Evolutionary conservation across 2,329 filamentous ascomycete species (phyloP).

Genomic region (Cytospora piceae): DNA sequence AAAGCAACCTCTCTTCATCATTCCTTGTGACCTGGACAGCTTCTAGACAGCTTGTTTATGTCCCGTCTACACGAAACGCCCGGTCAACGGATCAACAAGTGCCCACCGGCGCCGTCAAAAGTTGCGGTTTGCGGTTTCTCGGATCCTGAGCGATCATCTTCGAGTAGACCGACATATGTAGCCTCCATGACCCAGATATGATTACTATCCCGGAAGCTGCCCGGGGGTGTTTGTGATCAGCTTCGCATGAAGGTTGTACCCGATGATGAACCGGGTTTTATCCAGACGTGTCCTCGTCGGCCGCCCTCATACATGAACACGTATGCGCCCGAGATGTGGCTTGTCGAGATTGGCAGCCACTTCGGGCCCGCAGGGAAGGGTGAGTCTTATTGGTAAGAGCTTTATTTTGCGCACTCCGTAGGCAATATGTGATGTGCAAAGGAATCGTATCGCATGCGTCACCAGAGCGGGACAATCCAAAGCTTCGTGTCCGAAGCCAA

Average conservation of each 20-base stretch:
- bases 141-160: background rate
- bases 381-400: background rate
- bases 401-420: background rate
- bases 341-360: background rate
- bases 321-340: background rate
- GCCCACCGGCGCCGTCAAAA: too few species aligned
- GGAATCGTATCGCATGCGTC: too few species aligned
- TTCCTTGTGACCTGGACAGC: background rate
- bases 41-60: background rate
- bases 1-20: too few species aligned
- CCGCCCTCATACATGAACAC: too few species aligned
- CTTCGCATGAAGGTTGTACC: background rate
- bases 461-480: background rate
- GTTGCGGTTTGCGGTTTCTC: background rate
- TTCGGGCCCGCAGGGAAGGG: background rate
- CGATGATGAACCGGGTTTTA: background rate
- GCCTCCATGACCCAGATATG: background rate
- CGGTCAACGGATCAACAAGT: background rate
- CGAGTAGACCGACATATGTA: background rate
- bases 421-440: background rate
- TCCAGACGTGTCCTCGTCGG: background rate
- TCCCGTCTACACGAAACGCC: too few species aligned
- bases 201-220: background rate
- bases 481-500: background rate
- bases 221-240: background rate